Evolutionary conservation across 495 filamentous ascomycete genomes (phyloP), one percentile per base, ranked within the genome.

Genomic region (Glonium stellatum): DNA sequence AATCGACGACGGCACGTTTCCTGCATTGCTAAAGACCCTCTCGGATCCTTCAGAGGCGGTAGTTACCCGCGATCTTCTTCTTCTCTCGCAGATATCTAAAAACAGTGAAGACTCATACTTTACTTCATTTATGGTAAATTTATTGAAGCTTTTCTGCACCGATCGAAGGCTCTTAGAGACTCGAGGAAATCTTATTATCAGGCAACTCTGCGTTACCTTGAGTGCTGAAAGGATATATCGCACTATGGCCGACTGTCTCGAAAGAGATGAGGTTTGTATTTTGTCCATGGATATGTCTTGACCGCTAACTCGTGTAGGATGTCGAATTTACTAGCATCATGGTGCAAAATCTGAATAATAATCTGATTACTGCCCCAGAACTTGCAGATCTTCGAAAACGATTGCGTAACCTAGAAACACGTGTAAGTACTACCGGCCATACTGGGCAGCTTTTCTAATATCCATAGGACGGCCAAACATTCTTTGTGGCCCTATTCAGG

Each of bases 261-360:
- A 97, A 72, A 96, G 95, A 62, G 95, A 99, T 72, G 92, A 97
- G 68, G 81, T 82, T 44, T 44, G 76, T 68, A 10, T 19, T 10
- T 50, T 25, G 4, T 35, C 12, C 13, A 11, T 13, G 42, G 3
- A n/a, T 41, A 18, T 47, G n/a, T 15, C 18, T 35, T n/a, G 12
- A 51, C 23, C n/a, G 23, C 59, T 61, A 15, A 63, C 23, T 25
- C 31, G 11, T 55, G n/a, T 49, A 84, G 77, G 93, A 99, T 69
- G 80, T 97, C 35, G 95, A 97, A 70, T 99, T 99, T 72, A 91
- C 95, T 18, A 96, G 92, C 64, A 99, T 97, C 66, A 99, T 99
- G 95, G 90, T 99, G 25, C 95, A 97, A 69, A 97, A 97, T 71
- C 78, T 99, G 47, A 99, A 99, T 74, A 99, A 99, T 68, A 99